Percentiles rank a stretch among this genome's conserved stretches.
phyloP scores from a whole-genome alignment of 176 grass and related monocot genomes.

The Carex kokanica region DNA sequence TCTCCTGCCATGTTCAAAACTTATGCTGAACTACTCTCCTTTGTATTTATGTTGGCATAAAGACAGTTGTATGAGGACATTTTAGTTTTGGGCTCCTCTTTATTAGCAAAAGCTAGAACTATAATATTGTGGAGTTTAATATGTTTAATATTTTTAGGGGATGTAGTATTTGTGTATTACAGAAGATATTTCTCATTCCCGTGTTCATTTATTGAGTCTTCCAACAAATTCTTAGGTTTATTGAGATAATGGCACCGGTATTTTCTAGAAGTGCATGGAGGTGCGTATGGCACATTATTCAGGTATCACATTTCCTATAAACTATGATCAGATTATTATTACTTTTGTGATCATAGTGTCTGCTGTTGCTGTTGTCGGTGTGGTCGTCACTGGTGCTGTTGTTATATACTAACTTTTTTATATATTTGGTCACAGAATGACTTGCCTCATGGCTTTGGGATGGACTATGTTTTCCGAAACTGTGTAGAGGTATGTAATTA shows the following conservation, averaged over 20 bases:
- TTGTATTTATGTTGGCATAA: neutral
- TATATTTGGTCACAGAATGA: slow-evolving; percentile 35
- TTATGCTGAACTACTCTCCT: neutral
- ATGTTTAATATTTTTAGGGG: neutral
- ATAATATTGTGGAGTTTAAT: neutral
- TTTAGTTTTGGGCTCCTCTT: neutral
- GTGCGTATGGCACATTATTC: slow-evolving; percentile 45
- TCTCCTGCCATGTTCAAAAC: neutral
- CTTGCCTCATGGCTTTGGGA: slow-evolving; percentile 42
- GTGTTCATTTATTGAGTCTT: neutral
- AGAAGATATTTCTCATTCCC: neutral
- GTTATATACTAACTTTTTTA: neutral
- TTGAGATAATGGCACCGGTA: slow-evolving; percentile 36
- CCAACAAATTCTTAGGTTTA: slow-evolving; percentile 8
- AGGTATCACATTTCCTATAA: neutral
- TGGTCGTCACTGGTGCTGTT: neutral
- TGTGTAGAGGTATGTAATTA: slow-evolving; percentile 33
- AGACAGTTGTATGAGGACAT: neutral
- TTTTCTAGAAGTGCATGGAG: slow-evolving; percentile 33
- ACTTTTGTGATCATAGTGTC: neutral
- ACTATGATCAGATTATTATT: neutral
- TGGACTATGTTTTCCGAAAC: slow-evolving; percentile 36
- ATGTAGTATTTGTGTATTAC: too few relatives aligned
- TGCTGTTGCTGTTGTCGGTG: neutral
- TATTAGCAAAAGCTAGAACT: neutral